phyloP scores from a whole-genome alignment of 73 alveolate species.

The Paramecium bursaria region DNA sequence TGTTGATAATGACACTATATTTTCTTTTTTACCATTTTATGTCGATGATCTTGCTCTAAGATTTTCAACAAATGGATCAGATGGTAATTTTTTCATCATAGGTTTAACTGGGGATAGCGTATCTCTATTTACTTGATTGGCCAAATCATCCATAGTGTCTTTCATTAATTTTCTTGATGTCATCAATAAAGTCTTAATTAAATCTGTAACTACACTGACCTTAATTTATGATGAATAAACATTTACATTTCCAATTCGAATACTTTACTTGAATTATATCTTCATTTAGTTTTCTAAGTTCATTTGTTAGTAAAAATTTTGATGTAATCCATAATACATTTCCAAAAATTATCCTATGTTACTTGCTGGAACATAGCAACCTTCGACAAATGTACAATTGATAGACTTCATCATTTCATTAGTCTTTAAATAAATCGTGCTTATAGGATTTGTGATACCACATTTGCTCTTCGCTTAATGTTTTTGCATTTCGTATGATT shows the following conservation, averaged over 20 bases:
- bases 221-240: slow-evolving; percentile 6
- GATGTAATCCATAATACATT: neutral
- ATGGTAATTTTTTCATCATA: neutral
- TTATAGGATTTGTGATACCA: neutral
- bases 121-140: slow-evolving; percentile 20
- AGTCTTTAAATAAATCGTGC: slow-evolving; percentile 40
- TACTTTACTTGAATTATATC: slow-evolving; percentile 18
- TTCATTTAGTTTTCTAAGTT: slow-evolving; percentile 22
- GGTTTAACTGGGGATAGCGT: no score
- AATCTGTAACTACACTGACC: slow-evolving; percentile 22
- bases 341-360: slow-evolving; percentile 1
- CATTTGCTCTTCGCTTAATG: slow-evolving; percentile 38
- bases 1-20: neutral
- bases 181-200: slow-evolving; percentile 16
- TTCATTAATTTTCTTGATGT: slow-evolving; percentile 21
- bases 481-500: slow-evolving; percentile 37
- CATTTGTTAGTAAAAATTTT: neutral
- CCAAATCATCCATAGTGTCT: slow-evolving; percentile 48
- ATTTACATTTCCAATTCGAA: slow-evolving; percentile 35
- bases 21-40: slow-evolving; percentile 14
- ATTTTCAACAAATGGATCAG: slow-evolving; percentile 4
- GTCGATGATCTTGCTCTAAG: slow-evolving; percentile 52
- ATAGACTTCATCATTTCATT: slow-evolving; percentile 54
- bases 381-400: slow-evolving; percentile 2
- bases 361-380: neutral